A percentile compares a stretch with the other conserved stretches of the same genome.
phyloP scores from a whole-genome alignment of 2,329 filamentous ascomycete genomes.

The Alternaria sp. region DNA sequence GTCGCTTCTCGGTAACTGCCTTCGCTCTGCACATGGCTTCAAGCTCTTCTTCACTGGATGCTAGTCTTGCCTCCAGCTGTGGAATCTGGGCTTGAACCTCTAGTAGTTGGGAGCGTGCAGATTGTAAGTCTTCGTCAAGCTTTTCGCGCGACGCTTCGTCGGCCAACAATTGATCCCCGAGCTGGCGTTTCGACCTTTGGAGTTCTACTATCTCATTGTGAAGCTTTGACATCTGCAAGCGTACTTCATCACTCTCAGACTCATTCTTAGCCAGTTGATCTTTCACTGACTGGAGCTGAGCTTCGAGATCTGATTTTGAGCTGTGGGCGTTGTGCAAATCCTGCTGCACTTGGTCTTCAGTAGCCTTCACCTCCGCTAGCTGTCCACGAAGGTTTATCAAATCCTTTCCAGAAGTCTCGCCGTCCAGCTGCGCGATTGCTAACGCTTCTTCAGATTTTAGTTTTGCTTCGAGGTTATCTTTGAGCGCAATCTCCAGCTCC shows the following conservation, averaged over 20 bases:
- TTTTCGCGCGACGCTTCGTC: slow-evolving; percentile 25
- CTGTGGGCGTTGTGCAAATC: slow-evolving; percentile 13
- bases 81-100: slow-evolving; percentile 20
- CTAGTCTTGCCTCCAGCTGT: slow-evolving; percentile 20
- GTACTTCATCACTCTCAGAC: slow-evolving; percentile 17
- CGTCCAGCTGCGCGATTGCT: slow-evolving; percentile 11
- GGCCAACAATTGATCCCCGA: slow-evolving; percentile 26
- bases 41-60: slow-evolving; percentile 30
- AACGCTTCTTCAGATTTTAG: slow-evolving; percentile 19
- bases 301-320: slow-evolving; percentile 16
- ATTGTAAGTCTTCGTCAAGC: slow-evolving; percentile 26
- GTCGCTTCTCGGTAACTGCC: slow-evolving; percentile 23
- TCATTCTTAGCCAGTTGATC: slow-evolving; percentile 22
- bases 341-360: slow-evolving; percentile 18
- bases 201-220: slow-evolving; percentile 24
- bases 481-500: slow-evolving; percentile 25
- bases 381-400: slow-evolving; percentile 20
- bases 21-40: slow-evolving; percentile 24
- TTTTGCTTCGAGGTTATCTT: slow-evolving; percentile 13
- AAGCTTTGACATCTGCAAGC: slow-evolving; percentile 24
- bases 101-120: slow-evolving; percentile 25
- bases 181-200: slow-evolving; percentile 29
- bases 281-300: slow-evolving; percentile 18
- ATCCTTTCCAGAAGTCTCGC: slow-evolving; percentile 20
- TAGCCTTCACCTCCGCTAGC: slow-evolving; percentile 11